Base-by-base conservation (phyloP, 371 early-diverging fungal genomes). In the Funneliformis caledonium region DNA sequence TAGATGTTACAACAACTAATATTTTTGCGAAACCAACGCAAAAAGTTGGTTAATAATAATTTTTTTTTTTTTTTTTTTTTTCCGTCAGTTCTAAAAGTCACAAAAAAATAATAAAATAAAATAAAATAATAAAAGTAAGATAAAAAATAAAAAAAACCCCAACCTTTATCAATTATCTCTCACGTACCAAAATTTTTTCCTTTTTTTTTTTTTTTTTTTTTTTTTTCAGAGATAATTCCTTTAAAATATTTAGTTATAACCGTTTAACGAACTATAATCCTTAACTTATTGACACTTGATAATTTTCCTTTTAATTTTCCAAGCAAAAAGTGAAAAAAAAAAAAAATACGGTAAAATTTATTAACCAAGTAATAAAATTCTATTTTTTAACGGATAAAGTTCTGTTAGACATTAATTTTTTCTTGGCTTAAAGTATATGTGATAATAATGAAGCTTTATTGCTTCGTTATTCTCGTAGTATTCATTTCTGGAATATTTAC, bases 371-470 rank as follows among this genome's bases (percentile, higher is more conserved):
- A 56, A 19, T 56, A 56, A 56, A 56, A 56, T 56, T 19, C 37
- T 26, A 37, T 37, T 56, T 56, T 56, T 19, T 19, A 56, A 56
- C 56, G 56, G 56, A n/a, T 56, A 56, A 6, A 56, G 16, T 19
- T 19, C 56, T 37, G 37, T 3, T 37, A 37, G 37, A 37, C 3
- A 37, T 2, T 37, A 37, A 56, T 19, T 16, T 56, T 64, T 64
- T 33, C 64, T 64, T 64, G 64, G 64, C 64, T 31, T 12, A 31
- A 64, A 64, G 12, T 10, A 64, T n/a, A 70, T 43, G 11, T 70
- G 42, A 56, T 48, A 56, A 79, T 79, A 79, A 79, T 79, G 79
- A 79, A 79, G 79, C 79, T 50, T 67, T 59, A 45, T 79, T 48
- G 79, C 79, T 79, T 79, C 79, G 79, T 79, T 79, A 79, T 79